Evolutionary conservation across 345 rosid genomes (phyloP).

Genomic region (Aquilaria yunnanensis): DNA sequence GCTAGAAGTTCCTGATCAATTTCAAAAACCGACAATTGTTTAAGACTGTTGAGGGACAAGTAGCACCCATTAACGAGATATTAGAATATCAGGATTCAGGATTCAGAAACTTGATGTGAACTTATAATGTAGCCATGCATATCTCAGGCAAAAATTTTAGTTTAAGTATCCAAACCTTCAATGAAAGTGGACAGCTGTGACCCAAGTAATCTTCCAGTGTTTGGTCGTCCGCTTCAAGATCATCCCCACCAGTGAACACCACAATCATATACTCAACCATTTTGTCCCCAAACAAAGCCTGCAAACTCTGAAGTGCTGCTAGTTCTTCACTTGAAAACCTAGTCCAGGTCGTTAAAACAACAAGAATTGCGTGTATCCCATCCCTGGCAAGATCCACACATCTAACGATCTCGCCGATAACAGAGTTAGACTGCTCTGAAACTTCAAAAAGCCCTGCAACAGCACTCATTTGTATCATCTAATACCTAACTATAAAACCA

Average conservation of each 20-base stretch:
- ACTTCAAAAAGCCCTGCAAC: constrained; percentile 66
- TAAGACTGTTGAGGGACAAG: no score
- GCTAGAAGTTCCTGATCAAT: constrained; percentile 46
- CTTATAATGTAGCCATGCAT: no score
- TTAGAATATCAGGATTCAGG: no score
- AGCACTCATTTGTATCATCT: background rate
- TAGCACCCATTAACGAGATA: no score
- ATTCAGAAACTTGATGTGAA: no score
- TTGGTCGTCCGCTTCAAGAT: constrained; percentile 64
- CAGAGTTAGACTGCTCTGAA: constrained; percentile 41
- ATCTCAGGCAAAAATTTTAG: no score
- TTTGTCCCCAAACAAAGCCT: constrained; percentile 59
- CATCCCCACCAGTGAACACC: constrained; percentile 84
- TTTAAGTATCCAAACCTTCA: constrained; percentile 34
- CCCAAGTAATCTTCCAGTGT: constrained; percentile 62
- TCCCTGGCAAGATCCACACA: constrained; percentile 67
- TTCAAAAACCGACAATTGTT: background rate
- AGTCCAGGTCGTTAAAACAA: constrained; percentile 54
- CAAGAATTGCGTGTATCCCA: constrained; percentile 69
- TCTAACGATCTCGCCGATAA: constrained; percentile 64
- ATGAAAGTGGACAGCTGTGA: constrained; percentile 50
- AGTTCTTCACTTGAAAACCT: constrained; percentile 61
- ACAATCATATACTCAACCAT: constrained; percentile 64
- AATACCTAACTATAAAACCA: no score
- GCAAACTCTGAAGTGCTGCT: constrained; percentile 50